A percentile compares a stretch with the other conserved stretches of the same genome.
These are phyloP conservation scores for Leccinum olivaceoglutinosum DNA, from an alignment of 1,284 basidiomycete species.

Conservation along the genomic window DNA sequence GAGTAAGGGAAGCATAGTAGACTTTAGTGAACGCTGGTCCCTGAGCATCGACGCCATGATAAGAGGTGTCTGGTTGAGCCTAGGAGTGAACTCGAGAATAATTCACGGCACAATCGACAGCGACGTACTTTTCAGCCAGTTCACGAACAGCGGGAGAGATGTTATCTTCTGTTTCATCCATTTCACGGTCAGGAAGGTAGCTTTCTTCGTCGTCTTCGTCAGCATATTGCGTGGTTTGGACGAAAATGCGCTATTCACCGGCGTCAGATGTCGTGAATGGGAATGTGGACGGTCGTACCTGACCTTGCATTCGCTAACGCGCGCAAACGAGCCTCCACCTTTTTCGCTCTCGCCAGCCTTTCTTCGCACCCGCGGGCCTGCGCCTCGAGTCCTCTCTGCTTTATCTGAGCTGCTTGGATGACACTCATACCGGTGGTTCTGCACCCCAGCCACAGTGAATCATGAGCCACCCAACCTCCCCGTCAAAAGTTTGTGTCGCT, in stretches of 20 bases:
- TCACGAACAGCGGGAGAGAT: conserved; percentile 77
- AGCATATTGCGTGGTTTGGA: conserved; percentile 1
- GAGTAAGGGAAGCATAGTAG: conserved; percentile 92
- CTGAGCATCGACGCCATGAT: conserved; percentile 24
- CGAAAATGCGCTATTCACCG: conserved; percentile 20
- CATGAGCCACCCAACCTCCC: conserved; percentile 19
- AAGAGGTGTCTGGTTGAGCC: conserved; percentile 14
- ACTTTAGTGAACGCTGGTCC: conserved; percentile 75
- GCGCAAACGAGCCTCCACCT: conserved; percentile 56
- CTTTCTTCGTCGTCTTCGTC: conserved; percentile 40
- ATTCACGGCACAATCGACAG: not conserved
- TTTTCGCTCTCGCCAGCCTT: conserved; percentile 54
- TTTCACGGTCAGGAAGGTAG: conserved; percentile 59
- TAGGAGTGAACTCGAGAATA: conserved; percentile 1
- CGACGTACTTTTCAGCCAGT: conserved; percentile 71
- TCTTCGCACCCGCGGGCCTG: conserved; percentile 62
- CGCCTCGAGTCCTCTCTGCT: conserved; percentile 57
- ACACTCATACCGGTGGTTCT: conserved; percentile 73
- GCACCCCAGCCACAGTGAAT: not conserved
- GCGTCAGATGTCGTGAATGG: conserved; percentile 10
- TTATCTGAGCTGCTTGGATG: conserved; percentile 68
- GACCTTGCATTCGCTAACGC: conserved; percentile 49
- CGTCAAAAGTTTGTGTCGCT: conserved; percentile 29
- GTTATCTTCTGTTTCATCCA: conserved; percentile 45
- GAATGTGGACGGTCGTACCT: conserved; percentile 35